Percentiles rank a stretch among this genome's conserved stretches.
Conservation (phyloP, 2,329 filamentous ascomycete genomes). For the Didymella sp. region DNA sequence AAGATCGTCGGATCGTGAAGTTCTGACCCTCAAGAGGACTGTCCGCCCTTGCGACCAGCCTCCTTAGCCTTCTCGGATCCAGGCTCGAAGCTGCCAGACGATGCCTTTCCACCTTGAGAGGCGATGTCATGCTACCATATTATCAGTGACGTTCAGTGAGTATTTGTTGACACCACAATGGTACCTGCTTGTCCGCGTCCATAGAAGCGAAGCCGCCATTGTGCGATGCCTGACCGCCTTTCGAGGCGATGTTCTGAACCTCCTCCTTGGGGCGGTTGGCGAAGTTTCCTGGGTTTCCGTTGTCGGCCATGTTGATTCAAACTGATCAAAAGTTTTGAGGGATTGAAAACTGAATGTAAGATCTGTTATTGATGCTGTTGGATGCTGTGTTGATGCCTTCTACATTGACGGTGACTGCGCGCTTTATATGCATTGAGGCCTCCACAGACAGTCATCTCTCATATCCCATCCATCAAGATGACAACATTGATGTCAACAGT, state of each 20-base stretch:
- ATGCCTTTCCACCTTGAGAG: slow-evolving; percentile 62
- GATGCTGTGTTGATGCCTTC: neutral
- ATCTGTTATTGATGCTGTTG: neutral
- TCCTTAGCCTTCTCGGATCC: slow-evolving; percentile 61
- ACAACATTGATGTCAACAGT: neutral
- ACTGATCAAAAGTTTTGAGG: too few species aligned
- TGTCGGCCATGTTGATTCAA: slow-evolving; percentile 34
- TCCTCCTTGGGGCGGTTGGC: slow-evolving; percentile 59
- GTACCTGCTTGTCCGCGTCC: slow-evolving; percentile 43
- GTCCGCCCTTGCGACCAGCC: slow-evolving; percentile 62
- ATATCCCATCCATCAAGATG: neutral
- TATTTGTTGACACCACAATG: rapidly evolving
- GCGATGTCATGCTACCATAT: slow-evolving; percentile 56
- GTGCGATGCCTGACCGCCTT: slow-evolving; percentile 52
- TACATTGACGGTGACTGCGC: neutral
- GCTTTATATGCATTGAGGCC: neutral
- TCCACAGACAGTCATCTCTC: neutral
- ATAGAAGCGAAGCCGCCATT: slow-evolving; percentile 48
- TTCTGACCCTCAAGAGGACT: slow-evolving; percentile 6
- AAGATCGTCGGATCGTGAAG: neutral
- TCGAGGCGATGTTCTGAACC: slow-evolving; percentile 54
- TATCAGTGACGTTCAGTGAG: neutral
- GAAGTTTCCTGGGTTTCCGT: slow-evolving; percentile 59
- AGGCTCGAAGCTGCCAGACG: slow-evolving; percentile 62
- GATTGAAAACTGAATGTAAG: neutral